Conservation (phyloP, 108 stramenopile genomes). For the Ochromonas danica region DNA sequence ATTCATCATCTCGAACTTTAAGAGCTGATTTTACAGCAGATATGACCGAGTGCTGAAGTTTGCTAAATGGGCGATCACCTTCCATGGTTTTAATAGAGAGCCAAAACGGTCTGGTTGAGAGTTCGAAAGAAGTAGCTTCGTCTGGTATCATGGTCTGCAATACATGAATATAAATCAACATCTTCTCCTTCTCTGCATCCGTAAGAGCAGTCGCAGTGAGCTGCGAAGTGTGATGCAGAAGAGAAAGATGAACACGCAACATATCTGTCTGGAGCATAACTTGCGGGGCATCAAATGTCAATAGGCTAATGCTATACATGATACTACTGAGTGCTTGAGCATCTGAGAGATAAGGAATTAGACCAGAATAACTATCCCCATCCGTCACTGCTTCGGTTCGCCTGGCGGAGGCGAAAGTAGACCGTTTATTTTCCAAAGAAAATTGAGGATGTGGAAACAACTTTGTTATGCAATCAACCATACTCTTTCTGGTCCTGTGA, state of each 20-base stretch:
- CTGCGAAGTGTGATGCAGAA: background rate
- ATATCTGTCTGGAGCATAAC: background rate
- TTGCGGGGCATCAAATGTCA: background rate
- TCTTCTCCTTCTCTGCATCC: background rate
- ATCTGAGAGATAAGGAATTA: background rate
- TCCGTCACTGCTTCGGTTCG: background rate
- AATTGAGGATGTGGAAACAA: no score
- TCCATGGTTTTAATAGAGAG: no score
- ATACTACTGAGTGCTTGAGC: background rate
- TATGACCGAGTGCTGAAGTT: background rate
- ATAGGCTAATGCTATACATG: background rate
- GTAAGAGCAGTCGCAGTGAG: background rate
- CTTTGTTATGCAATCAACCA: no score
- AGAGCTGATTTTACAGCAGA: no score
- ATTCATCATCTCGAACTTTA: background rate
- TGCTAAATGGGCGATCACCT: background rate
- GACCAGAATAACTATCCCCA: background rate
- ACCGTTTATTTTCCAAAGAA: background rate
- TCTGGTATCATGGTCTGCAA: background rate
- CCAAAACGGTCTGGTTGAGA: no score
- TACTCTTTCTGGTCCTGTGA: no score
- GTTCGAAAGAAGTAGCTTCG: background rate
- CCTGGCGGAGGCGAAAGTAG: background rate
- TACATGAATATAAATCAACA: background rate
- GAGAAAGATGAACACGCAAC: background rate